Percentiles rank a stretch among this genome's conserved stretches.
Evolutionary conservation across 495 filamentous ascomycete species (phyloP).

Genomic region (Daldinia grandis): DNA sequence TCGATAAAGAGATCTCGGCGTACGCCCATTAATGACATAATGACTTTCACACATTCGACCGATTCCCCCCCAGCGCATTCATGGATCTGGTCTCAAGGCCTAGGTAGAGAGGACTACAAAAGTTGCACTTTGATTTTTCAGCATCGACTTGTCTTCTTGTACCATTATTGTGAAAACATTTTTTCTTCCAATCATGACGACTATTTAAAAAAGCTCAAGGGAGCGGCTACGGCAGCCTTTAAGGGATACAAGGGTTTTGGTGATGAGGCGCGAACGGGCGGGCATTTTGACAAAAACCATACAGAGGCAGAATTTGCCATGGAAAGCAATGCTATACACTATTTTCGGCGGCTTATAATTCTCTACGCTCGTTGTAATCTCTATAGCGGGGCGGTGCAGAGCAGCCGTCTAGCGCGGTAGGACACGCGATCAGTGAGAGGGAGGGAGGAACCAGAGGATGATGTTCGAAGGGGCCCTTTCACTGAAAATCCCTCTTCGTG

Average conservation of each 20-base stretch:
- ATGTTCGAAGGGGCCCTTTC: background rate
- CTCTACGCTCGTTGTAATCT: conserved; percentile 66
- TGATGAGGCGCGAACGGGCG: conserved; percentile 44
- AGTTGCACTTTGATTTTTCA: conserved; percentile 48
- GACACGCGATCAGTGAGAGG: conserved; percentile 35
- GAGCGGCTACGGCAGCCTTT: conserved; percentile 35
- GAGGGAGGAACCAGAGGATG: background rate
- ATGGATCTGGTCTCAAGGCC: conserved; percentile 31
- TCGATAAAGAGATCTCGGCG: conserved; percentile 22
- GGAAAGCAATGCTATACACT: conserved; percentile 40
- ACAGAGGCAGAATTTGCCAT: conserved; percentile 34
- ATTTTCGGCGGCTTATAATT: conserved; percentile 48
- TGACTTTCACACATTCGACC: conserved; percentile 36
- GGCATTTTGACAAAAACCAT: conserved; percentile 34
- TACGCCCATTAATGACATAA: conserved; percentile 42
- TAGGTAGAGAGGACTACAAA: conserved; percentile 47
- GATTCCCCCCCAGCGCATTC: conserved; percentile 16
- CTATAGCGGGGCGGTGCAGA: conserved; percentile 50
- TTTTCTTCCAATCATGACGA: conserved; percentile 42
- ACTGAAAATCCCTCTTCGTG: conserved; percentile 34
- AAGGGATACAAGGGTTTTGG: conserved; percentile 37
- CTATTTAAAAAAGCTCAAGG: conserved; percentile 31
- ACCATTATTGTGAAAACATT: conserved; percentile 47
- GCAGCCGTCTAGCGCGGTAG: conserved; percentile 47
- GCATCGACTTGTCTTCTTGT: conserved; percentile 49